Base-by-base conservation (phyloP, 768 basidiomycete genomes). In the Heimioporus sp. region DNA sequence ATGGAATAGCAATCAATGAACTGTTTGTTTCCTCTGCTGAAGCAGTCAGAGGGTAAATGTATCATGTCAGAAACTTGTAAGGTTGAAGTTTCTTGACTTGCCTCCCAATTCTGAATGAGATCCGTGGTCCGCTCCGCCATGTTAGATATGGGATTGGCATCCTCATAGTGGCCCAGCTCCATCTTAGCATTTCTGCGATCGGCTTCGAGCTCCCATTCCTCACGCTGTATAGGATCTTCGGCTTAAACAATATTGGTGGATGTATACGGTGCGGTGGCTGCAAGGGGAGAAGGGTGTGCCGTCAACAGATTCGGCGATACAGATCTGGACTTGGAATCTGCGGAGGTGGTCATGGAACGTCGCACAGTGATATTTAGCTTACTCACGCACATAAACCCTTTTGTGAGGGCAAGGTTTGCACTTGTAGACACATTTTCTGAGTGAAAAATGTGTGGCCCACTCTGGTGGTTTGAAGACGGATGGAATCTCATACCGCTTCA, bases 1-100 rank as follows among this genome's bases (percentile, higher is more conserved):
- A 2, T 16, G n/a, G 52, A 66, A 70, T 11, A 71, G 38, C 1
- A 59, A 56, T 9, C 66, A 65, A 50, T 54, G 70, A 17, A 41
- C 20, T 12, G 13, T 5, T 5, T 21, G 15, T 35, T 36, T 36
- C 13, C 9, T 36, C 45, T 37, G 35, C 0, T n/a, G n/a, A 3
- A n/a, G 32, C 11, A 16, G 2, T 16, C 11, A 8, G 17, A 10
- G 11, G 28, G 21, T 42, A 44, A 17, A 31, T n/a, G n/a, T n/a
- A n/a, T n/a, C n/a, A n/a, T n/a, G n/a, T n/a, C n/a, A n/a, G n/a
- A n/a, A n/a, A n/a, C 12, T 7, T 5, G 24, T 28, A 5, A 11
- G 17, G 28, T 42, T 10, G 16, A 4, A 4, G 15, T 28, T 6
- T 32, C 8, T 32, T 32, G 24, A 6, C 31, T 19, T 32, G 32